Conservation (phyloP, 2,329 filamentous ascomycete genomes). For the Fusarium beomiforme region DNA sequence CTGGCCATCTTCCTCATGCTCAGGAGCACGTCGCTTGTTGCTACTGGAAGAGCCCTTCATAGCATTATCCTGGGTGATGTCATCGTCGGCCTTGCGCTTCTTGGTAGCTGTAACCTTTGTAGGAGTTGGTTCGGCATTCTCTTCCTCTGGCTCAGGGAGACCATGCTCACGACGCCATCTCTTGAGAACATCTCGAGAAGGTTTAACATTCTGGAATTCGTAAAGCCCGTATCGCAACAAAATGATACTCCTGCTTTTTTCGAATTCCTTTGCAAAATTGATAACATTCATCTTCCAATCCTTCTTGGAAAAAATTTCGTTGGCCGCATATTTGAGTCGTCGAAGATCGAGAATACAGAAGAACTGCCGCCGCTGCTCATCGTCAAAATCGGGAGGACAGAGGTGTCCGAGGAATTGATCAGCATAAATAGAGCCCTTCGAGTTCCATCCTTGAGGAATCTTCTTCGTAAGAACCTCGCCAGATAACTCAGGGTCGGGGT, state of each 20-base stretch:
- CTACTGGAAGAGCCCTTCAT: conserved; percentile 47
- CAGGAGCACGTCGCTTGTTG: conserved; percentile 61
- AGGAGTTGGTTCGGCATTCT: conserved; percentile 48
- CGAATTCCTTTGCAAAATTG: conserved; percentile 72
- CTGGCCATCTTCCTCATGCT: conserved; percentile 52
- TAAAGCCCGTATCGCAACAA: conserved; percentile 70
- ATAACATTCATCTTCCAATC: conserved; percentile 71
- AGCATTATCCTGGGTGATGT: conserved; percentile 53
- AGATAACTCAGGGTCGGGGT: conserved; percentile 64
- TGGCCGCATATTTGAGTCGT: conserved; percentile 68
- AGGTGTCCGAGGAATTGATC: conserved; percentile 68
- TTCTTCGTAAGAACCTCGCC: conserved; percentile 64
- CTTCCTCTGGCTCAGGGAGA: conserved; percentile 61
- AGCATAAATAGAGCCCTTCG: conserved; percentile 66
- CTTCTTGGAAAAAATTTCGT: conserved; percentile 69
- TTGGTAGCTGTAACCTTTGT: conserved; percentile 51
- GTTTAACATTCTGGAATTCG: conserved; percentile 70
- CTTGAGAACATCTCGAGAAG: conserved; percentile 65
- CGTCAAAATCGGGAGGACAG: conserved; percentile 66
- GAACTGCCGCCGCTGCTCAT: conserved; percentile 69
- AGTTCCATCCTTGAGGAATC: conserved; percentile 62
- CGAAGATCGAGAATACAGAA: conserved; percentile 71
- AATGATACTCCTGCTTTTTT: conserved; percentile 70
- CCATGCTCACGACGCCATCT: conserved; percentile 68
- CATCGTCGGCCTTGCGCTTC: conserved; percentile 69